These are phyloP conservation scores for Cladophialophora chaetospira DNA, from an alignment of 2,329 filamentous ascomycete species.

Conservation along the genomic window DNA sequence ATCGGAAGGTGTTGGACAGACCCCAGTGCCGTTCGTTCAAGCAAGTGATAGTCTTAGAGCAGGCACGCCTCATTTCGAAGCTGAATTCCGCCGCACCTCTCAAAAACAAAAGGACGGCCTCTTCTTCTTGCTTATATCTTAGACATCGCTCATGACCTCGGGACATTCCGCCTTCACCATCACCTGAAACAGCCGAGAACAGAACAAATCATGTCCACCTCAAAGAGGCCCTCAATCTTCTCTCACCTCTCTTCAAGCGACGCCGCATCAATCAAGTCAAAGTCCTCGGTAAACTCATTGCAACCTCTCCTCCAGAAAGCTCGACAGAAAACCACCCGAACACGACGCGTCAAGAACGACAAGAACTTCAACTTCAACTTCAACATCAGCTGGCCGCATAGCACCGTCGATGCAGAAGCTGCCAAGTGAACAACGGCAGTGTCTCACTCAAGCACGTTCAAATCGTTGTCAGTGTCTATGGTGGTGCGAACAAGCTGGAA, in stretches of 20 bases:
- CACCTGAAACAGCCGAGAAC: no score
- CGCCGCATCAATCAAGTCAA: conserved; percentile 3
- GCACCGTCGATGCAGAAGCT: not conserved
- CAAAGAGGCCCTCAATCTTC: conserved; percentile 1
- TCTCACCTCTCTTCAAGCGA: conserved; percentile 4
- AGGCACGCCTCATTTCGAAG: no score
- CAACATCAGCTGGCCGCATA: conserved; percentile 5
- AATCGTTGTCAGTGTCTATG: not conserved
- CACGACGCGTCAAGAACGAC: not conserved
- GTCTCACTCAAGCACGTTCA: not conserved
- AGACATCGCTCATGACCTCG: no score
- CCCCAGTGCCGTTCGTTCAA: no score
- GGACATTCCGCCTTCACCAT: no score
- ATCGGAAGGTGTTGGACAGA: no score
- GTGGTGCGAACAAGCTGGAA: no score
- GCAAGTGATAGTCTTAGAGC: no score
- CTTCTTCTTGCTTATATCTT: no score
- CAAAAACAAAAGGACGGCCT: no score
- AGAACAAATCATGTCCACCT: not conserved
- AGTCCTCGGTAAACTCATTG: conserved; percentile 1
- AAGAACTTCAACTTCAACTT: not conserved
- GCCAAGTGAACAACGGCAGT: no score
- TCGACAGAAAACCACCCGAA: not conserved
- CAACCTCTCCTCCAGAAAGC: conserved; percentile 4
- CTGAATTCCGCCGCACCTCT: no score